Evolutionary conservation across 2,329 filamentous ascomycete species (phyloP).

Genomic region (Fonsecaea erecta): DNA sequence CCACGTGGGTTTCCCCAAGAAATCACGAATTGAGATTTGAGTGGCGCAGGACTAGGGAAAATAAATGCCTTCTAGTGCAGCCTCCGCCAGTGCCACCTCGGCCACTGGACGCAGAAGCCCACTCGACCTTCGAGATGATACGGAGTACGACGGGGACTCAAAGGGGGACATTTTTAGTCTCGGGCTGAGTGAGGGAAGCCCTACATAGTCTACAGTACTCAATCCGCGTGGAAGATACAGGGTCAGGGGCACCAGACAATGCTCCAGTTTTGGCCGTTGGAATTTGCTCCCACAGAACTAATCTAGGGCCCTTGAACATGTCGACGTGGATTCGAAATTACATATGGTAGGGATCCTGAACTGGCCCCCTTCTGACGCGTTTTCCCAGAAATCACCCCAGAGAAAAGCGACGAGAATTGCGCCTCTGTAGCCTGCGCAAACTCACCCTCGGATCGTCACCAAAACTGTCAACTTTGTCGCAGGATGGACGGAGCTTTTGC

Average conservation of each 20-base stretch:
- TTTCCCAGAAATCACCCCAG: background rate
- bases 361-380: background rate
- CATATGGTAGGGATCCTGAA: background rate
- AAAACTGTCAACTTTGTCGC: background rate
- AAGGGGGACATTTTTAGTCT: background rate
- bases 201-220: background rate
- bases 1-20: constrained; percentile 20
- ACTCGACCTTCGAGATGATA: background rate
- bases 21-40: constrained; percentile 15
- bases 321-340: background rate
- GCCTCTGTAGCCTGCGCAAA: background rate
- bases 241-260: constrained; percentile 4
- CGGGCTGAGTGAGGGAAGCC: background rate
- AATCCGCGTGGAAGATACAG: constrained; percentile 2
- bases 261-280: background rate
- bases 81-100: constrained; percentile 7
- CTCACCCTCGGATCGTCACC: background rate
- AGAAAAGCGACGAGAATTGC: background rate
- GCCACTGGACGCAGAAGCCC: background rate
- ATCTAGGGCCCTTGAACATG: background rate
- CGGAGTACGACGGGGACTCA: background rate
- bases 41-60: constrained; percentile 20
- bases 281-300: background rate
- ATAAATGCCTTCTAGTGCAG: constrained; percentile 12
- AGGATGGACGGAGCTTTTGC: background rate